Conservation (phyloP, 352 stramenopile genomes). For the Phytophthora agathidicida region DNA sequence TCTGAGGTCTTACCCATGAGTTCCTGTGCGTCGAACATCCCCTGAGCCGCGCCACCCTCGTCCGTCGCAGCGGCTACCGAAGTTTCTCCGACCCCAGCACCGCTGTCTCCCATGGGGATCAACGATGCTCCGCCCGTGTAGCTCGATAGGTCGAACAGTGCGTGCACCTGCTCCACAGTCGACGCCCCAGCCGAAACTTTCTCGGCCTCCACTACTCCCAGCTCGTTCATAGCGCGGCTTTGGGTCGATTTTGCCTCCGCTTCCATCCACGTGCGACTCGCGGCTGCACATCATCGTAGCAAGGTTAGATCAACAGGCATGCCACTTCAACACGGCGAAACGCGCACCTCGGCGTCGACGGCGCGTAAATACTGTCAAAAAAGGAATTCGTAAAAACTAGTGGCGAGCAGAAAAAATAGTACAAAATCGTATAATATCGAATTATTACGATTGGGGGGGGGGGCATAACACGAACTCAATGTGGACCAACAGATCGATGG, state of each 20-base stretch:
- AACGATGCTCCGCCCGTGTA: conserved; percentile 53
- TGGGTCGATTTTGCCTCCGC: conserved; percentile 1
- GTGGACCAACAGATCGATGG: no score
- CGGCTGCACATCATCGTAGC: neutral
- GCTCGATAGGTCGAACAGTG: conserved; percentile 54
- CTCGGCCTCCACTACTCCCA: conserved; percentile 3
- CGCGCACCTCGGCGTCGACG: neutral
- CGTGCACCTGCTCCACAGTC: conserved; percentile 15
- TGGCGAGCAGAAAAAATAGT: neutral
- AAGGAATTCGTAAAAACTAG: conserved; percentile 39
- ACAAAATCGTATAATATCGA: no score
- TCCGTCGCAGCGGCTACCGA: neutral
- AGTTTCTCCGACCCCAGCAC: neutral
- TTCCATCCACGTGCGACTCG: conserved; percentile 25
- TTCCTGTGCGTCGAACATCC: conserved; percentile 24
- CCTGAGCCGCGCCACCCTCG: conserved; percentile 11
- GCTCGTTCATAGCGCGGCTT: conserved; percentile 8
- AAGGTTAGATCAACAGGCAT: conserved; percentile 19
- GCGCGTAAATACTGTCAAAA: conserved; percentile 33
- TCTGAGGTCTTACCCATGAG: conserved; percentile 29
- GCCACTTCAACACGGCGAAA: conserved; percentile 25
- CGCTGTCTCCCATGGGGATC: conserved; percentile 26
- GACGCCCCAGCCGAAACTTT: conserved; percentile 1
- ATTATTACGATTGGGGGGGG: no score
- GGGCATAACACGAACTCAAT: no score